phyloP scores from a whole-genome alignment of 257 asterid species.

The Solanum etuberosum region DNA sequence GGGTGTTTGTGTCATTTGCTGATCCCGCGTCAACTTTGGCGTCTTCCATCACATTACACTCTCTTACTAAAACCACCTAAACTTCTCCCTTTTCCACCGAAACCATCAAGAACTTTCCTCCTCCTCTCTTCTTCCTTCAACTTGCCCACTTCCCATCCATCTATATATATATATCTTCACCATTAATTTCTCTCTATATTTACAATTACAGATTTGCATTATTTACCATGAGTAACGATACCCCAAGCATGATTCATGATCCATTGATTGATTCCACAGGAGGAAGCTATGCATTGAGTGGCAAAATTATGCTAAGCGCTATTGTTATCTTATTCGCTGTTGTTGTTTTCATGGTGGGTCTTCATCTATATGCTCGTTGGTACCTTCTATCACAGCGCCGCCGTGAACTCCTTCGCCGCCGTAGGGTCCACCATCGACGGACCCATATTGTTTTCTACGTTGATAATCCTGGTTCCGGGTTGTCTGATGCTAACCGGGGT shows the following conservation, averaged over 20 bases:
- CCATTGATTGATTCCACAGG: conserved; percentile 3
- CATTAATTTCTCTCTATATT: neutral
- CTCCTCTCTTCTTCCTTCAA: neutral
- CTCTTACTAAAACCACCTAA: neutral
- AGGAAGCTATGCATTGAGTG: conserved; percentile 44
- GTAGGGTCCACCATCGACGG: conserved; percentile 26
- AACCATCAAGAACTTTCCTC: conserved; percentile 47
- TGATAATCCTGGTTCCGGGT: conserved; percentile 15
- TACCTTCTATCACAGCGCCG: conserved; percentile 44
- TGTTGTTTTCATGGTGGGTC: conserved; percentile 45
- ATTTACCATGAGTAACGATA: neutral
- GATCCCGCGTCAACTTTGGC: conserved; percentile 50
- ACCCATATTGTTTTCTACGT: conserved; percentile 41
- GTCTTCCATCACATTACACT: conserved; percentile 15
- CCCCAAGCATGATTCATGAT: neutral
- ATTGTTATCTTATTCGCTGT: conserved; percentile 44
- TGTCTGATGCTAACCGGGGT: conserved; percentile 28
- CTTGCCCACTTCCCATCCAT: neutral
- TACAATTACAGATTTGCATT: neutral
- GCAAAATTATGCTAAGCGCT: conserved; percentile 62
- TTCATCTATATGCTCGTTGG: conserved; percentile 56
- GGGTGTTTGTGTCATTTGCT: conserved; percentile 25
- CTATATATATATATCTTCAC: neutral
- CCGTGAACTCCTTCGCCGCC: conserved; percentile 42
- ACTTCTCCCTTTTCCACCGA: conserved; percentile 2